phyloP scores from a whole-genome alignment of 441 rosid genomes.

The Euphorbia schlechtendalii region DNA sequence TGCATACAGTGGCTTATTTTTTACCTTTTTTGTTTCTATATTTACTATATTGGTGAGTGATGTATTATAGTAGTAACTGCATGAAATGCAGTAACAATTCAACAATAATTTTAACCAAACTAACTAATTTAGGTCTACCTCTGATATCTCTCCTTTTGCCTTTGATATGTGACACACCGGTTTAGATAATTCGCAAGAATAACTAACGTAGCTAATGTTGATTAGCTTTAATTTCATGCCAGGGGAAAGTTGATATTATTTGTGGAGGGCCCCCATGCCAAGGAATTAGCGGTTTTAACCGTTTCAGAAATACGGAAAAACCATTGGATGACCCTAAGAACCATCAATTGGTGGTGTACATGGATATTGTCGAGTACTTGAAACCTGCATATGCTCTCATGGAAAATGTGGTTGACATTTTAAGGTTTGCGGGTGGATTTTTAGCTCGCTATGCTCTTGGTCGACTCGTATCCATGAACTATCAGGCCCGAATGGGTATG shows the following conservation, averaged over 20 bases:
- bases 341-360: slow-evolving; percentile 28
- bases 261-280: slow-evolving; percentile 42
- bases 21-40: too few relatives aligned
- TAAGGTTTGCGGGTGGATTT: slow-evolving; percentile 14
- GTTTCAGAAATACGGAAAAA: slow-evolving; percentile 24
- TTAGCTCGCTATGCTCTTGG: slow-evolving; percentile 15
- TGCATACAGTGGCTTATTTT: too few relatives aligned
- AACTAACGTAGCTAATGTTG: not conserved
- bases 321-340: slow-evolving; percentile 33
- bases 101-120: too few relatives aligned
- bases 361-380: slow-evolving; percentile 24
- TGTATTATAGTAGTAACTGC: too few relatives aligned
- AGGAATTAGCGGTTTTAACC: slow-evolving; percentile 38
- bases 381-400: slow-evolving; percentile 12
- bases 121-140: too few relatives aligned
- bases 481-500: slow-evolving; percentile 15
- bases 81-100: too few relatives aligned
- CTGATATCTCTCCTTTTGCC: not conserved
- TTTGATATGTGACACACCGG: not conserved
- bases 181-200: not conserved
- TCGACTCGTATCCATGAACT: slow-evolving; percentile 12
- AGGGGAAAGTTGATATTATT: slow-evolving; percentile 26
- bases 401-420: slow-evolving; percentile 19
- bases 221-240: not conserved
- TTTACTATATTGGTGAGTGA: too few relatives aligned